Base-by-base conservation (phyloP, 2,329 filamentous ascomycete species). In the Phialemoniopsis sp. region DNA sequence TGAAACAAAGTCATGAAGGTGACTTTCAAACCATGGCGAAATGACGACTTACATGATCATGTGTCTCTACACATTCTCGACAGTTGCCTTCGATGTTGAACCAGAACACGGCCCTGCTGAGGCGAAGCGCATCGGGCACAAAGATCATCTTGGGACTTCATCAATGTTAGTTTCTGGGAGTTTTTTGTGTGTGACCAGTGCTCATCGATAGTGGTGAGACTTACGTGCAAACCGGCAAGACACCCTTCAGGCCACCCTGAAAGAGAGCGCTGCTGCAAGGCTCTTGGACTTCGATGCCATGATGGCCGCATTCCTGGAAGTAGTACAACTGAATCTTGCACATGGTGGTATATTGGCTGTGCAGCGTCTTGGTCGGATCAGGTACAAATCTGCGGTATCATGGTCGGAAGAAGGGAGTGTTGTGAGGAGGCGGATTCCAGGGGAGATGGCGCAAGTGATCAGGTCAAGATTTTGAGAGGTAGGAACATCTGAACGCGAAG, bases 291-390 rank as follows among this genome's bases (percentile, higher is more conserved):
- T 47, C 39, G 15, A 47, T 41, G 26, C 36, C 39, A 26, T 29
- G 40, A 12, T 48, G 36, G 8, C 28, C 16, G 17, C 46, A 48
- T 26, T 19, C n/a, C 13, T 36, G 29, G 29, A 34, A 48, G 19
- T 38, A 39, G 21, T 35, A 26, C 35, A 42, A 46, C 4, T 37
- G 16, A 18, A 39, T 41, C 3, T 19, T 35, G 14, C 46, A 47
- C 46, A 47, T 47, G 6, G n/a, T 42, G 29, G 33, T 17, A 15
- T 31, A 21, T 17, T 13, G n/a, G 26, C 21, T 12, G 10, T 4
- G 8, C 21, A 10, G 10, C 21, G 6, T 26, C 21, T 26, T 26
- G 10, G 21, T 6, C 21, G 10, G 21, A n/a, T n/a, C n/a, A n/a
- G n/a, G n/a, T n/a, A n/a, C n/a, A n/a, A n/a, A n/a, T n/a, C n/a